Base-by-base conservation (phyloP, 768 basidiomycete species). In the Leccinum aurantiacum region DNA sequence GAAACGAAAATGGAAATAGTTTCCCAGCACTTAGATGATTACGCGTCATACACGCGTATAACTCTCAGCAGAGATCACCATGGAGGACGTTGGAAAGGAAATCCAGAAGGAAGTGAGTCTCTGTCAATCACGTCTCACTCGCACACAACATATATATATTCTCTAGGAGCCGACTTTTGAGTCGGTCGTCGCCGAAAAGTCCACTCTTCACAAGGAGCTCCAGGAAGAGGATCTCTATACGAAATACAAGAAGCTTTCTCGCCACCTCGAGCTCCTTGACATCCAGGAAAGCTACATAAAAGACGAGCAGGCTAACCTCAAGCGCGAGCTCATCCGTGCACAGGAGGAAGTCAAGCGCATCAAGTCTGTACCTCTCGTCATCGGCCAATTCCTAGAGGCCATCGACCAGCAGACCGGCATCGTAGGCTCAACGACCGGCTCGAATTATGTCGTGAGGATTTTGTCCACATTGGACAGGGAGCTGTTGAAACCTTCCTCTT, bases 281-380 rank as follows among this genome's bases (percentile, higher is more conserved):
- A 93, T 94, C 27, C 89, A 90, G 69, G 91, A 98, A 76, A 91
- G 90, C 77, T 99, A 98, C 74, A 97, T 99, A 76, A 96, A 98
- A 73, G 96, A 99, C 67, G 97, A 99, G 75, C 95, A 97, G 69
- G 92, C 92, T 15, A 98, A 98, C 70, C 86, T 99, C 58, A 96
- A 98, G 75, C 88, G 96, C 53, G 97, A 99, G 76, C 89, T 99
- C 62, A 91, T 98, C 65, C 93, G 97, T 58, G 97, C 97, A 0
- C 97, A 99, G 72, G 97, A 99, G 74, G 97, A 99, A 78, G 97
- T 99, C 71, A 97, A 98, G 77, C 91, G 97, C 60, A 99, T 99
- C 73, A 95, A 98, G 77, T 93, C 93, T 56, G 97, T 99, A 6
- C 97, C 97, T 0, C 87, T 99, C 15, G 97, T 99, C 71, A 99